These are phyloP conservation scores for Ogataea methylovora DNA, from an alignment of 805 yeast genomes.

Conservation along the genomic window DNA sequence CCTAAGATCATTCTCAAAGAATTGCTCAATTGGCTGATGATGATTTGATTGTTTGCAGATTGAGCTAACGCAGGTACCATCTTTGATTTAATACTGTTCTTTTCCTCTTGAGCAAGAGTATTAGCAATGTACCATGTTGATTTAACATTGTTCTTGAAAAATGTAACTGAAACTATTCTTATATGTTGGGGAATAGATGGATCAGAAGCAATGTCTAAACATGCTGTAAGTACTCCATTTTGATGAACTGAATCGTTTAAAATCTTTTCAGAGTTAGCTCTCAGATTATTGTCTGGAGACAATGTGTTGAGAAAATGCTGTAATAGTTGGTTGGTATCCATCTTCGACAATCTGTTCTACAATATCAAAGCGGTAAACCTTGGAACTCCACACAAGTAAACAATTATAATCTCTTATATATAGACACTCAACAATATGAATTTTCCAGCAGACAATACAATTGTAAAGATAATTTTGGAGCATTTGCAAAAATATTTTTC, in stretches of 20 bases:
- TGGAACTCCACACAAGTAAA: no score
- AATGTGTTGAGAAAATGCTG: slow-evolving; percentile 41
- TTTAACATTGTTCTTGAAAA: slow-evolving; percentile 67
- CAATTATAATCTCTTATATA: no score
- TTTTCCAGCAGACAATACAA: no score
- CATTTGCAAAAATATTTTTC: no score
- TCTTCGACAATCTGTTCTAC: no score
- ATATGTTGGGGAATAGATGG: slow-evolving; percentile 36
- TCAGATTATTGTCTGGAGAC: slow-evolving; percentile 33
- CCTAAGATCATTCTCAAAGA: slow-evolving; percentile 48
- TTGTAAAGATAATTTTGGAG: no score
- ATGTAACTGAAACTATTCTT: slow-evolving; percentile 71
- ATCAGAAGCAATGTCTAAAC: slow-evolving; percentile 36
- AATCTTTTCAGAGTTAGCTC: slow-evolving; percentile 37
- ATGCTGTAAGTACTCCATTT: slow-evolving; percentile 36
- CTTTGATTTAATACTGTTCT: slow-evolving; percentile 55
- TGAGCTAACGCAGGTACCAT: slow-evolving; percentile 50
- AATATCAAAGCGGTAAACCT: no score
- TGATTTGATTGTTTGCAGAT: slow-evolving; percentile 30
- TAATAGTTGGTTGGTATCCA: slow-evolving; percentile 38
- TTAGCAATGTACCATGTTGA: slow-evolving; percentile 49
- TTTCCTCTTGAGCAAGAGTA: slow-evolving; percentile 40
- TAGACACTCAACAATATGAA: no score
- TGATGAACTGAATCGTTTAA: slow-evolving; percentile 32
- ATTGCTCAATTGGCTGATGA: slow-evolving; percentile 51